phyloP scores from a whole-genome alignment of 2,329 filamentous ascomycete species.

The Colletotrichum camelliae region DNA sequence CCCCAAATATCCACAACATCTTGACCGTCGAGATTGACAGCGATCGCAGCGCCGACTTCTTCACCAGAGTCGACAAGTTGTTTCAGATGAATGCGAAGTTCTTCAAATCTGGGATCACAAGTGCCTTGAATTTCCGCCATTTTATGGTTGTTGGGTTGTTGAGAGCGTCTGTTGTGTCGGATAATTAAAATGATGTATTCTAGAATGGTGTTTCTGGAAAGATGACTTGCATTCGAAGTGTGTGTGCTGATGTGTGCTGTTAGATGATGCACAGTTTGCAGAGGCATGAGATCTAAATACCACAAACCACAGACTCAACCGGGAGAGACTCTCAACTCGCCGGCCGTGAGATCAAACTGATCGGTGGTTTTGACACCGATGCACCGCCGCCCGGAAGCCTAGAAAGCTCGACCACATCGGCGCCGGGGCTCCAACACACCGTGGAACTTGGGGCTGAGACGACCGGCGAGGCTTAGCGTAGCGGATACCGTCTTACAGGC shows the following conservation, averaged over 20 bases:
- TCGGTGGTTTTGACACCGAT: background rate
- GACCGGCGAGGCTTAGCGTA: background rate
- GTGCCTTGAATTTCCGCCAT: constrained; percentile 30
- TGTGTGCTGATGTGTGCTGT: background rate
- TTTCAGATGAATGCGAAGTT: constrained; percentile 37
- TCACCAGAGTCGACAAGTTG: constrained; percentile 36
- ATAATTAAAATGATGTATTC: background rate
- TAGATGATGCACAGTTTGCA: rapidly evolving
- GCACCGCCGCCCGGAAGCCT: background rate
- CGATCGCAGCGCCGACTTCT: constrained; percentile 49
- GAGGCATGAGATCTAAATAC: background rate
- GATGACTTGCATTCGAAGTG: background rate
- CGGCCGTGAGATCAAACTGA: background rate
- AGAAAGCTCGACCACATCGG: background rate
- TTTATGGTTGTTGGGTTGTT: background rate
- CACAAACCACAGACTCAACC: background rate
- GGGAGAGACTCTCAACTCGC: background rate
- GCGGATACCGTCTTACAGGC: background rate
- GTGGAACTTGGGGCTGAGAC: background rate
- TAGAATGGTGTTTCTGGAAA: background rate
- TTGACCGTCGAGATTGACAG: constrained; percentile 42
- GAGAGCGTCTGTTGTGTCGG: background rate
- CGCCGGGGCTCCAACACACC: background rate
- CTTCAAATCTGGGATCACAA: constrained; percentile 38
- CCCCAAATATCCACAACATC: constrained; percentile 51